A percentile compares a stretch with the other conserved stretches of the same genome.
phyloP scores from a whole-genome alignment of 441 rosid genomes.

The Pelargonium australe region DNA sequence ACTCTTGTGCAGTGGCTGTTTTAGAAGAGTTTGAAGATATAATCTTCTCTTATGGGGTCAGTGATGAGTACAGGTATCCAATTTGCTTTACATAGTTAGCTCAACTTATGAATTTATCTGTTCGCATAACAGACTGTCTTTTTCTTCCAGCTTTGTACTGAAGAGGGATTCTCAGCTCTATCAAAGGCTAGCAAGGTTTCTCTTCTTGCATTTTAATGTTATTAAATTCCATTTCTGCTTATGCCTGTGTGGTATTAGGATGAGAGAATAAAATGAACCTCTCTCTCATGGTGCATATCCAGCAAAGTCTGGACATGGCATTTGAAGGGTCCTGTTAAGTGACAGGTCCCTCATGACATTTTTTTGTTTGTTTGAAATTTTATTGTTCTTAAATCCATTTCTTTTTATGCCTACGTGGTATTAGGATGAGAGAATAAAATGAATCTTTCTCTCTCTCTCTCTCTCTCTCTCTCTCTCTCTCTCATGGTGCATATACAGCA shows the following conservation, averaged over 20 bases:
- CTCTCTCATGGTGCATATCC: too few relatives aligned
- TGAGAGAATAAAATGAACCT: neutral
- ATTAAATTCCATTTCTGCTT: neutral
- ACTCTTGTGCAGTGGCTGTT: conserved; percentile 75
- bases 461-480: too few relatives aligned
- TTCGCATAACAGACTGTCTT: conserved; percentile 20
- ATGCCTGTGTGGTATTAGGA: neutral
- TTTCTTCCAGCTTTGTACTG: conserved; percentile 63
- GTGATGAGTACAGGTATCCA: conserved; percentile 84
- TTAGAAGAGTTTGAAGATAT: conserved; percentile 61
- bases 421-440: too few relatives aligned
- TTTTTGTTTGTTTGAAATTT: neutral
- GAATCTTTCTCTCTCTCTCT: too few relatives aligned
- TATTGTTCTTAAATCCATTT: neutral
- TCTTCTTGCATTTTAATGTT: conserved; percentile 1
- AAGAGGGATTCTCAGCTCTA: conserved; percentile 52
- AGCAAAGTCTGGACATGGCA: too few relatives aligned
- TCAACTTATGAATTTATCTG: conserved; percentile 8
- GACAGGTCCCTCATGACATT: too few relatives aligned
- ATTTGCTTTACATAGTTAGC: conserved; percentile 16
- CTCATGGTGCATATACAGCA: too few relatives aligned
- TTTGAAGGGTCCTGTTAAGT: too few relatives aligned
- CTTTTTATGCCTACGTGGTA: neutral
- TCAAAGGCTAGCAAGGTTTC: conserved; percentile 64
- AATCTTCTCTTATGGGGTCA: conserved; percentile 73